Percentiles rank a stretch among this genome's conserved stretches.
Conservation (phyloP, 768 basidiomycete species). For the Ephemerocybe angulata region DNA sequence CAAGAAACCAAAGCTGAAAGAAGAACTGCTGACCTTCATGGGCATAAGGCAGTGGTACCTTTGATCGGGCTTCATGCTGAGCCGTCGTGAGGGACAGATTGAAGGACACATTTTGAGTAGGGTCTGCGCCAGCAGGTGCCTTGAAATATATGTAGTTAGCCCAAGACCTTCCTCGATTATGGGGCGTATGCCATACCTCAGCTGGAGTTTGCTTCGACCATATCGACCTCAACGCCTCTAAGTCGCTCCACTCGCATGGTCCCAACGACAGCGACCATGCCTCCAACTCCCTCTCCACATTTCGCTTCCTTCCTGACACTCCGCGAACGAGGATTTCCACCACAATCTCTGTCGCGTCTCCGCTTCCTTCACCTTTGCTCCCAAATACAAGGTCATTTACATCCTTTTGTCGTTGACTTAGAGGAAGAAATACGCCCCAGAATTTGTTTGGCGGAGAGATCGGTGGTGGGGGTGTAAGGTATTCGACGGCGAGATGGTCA, state of each 20-base stretch:
- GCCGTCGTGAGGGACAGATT: conserved; percentile 81
- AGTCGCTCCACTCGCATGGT: conserved; percentile 45
- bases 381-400: conserved; percentile 61
- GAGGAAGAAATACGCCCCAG: conserved; percentile 72
- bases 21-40: conserved; percentile 60
- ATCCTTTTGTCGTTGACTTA: conserved; percentile 60
- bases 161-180: not conserved
- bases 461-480: conserved; percentile 70
- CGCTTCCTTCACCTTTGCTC: conserved; percentile 46
- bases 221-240: conserved; percentile 50
- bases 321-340: conserved; percentile 59
- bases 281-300: conserved; percentile 58
- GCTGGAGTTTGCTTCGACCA: conserved; percentile 35
- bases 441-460: conserved; percentile 63
- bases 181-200: conserved; percentile 24
- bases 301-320: conserved; percentile 44
- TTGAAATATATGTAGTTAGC: not conserved
- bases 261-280: conserved; percentile 48
- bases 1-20: not conserved
- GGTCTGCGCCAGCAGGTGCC: conserved; percentile 40
- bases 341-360: conserved; percentile 47
- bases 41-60: conserved; percentile 86
- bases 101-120: conserved; percentile 74
- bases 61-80: conserved; percentile 74
- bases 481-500: conserved; percentile 61